A percentile compares a stretch with the other conserved stretches of the same genome.
phyloP scores from a whole-genome alignment of 805 yeast genomes.

The Metschnikowia cerradonensis region DNA sequence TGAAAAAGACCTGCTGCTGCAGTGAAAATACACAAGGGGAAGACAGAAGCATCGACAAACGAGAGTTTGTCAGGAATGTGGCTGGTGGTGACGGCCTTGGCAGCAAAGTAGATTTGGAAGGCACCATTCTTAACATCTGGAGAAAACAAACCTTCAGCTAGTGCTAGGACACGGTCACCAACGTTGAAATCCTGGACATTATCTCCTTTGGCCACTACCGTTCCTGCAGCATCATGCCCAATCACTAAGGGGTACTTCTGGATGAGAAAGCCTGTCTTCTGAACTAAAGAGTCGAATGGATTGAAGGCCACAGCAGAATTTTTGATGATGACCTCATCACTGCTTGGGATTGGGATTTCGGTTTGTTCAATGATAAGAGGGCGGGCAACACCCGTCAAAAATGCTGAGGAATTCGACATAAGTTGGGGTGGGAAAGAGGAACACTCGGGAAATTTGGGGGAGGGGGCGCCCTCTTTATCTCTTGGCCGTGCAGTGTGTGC shows the following conservation, averaged over 20 bases:
- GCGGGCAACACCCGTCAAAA: neutral
- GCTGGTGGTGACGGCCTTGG: conserved; percentile 3
- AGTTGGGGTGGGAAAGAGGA: neutral
- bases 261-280: conserved; percentile 7
- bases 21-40: conserved; percentile 8
- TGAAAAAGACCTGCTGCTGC: conserved; percentile 8
- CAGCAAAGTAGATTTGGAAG: conserved; percentile 10
- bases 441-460: neutral
- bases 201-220: conserved; percentile 7
- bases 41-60: conserved; percentile 8
- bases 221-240: conserved; percentile 11
- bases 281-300: conserved; percentile 7
- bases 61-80: conserved; percentile 7
- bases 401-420: neutral
- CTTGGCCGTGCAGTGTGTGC: neutral
- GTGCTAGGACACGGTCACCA: conserved; percentile 11
- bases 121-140: conserved; percentile 12
- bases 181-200: neutral
- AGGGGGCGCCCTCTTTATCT: no score
- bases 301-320: conserved; percentile 9
- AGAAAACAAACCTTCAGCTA: conserved; percentile 10
- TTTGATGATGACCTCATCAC: conserved; percentile 9
- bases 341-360: conserved; percentile 4
- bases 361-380: neutral
- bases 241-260: conserved; percentile 7